Base-by-base conservation (phyloP, 129 eudicot genomes). In the Tagetes erecta region DNA sequence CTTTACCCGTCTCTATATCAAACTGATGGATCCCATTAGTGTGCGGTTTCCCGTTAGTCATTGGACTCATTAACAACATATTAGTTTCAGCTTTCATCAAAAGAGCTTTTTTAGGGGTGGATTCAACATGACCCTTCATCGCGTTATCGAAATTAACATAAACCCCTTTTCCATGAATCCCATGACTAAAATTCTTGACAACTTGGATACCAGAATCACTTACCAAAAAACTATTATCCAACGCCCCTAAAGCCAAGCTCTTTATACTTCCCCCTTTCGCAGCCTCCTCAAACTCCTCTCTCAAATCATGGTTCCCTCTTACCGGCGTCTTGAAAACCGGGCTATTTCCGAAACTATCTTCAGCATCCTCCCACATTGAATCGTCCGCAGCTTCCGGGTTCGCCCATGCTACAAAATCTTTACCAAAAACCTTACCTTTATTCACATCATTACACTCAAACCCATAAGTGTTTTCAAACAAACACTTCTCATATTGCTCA, bases 281-380 rank as follows among this genome's bases (percentile, higher is more conserved):
- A 45, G 88, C 92, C 82, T 91, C 99, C 84, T 94, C 99, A 40
- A 91, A 88, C 57, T 91, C 99, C 80, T 94, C 97, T 64, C 81
- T 83, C 75, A 94, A 67, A 82, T 86, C 88, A 34, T 85, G 84
- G 34, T 56, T 81, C 0, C 2, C 46, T 65, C 83, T 81, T 2
- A 81, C 59, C 0, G 92, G 86, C 2, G 90, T 91, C 27, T 64
- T 77, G 63, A 57, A 37, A 59, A 38, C 72, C 2, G 96, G 92
- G 45, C 87, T 92, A 44, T 74, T 84, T 33, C 6, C 42, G 51
- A 82, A 84, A 38, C 73, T 75, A 8, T 88, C 97, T 71, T 90
- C 97, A 0, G 91, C 92, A 75, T 91, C 98, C 71, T 93, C 98
- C 98, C 98, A 90, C 93, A 94, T 80, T 0, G 97, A 84, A 83